Conservation (phyloP, 2,329 filamentous ascomycete species). For the Aspergillus thermomutatus region DNA sequence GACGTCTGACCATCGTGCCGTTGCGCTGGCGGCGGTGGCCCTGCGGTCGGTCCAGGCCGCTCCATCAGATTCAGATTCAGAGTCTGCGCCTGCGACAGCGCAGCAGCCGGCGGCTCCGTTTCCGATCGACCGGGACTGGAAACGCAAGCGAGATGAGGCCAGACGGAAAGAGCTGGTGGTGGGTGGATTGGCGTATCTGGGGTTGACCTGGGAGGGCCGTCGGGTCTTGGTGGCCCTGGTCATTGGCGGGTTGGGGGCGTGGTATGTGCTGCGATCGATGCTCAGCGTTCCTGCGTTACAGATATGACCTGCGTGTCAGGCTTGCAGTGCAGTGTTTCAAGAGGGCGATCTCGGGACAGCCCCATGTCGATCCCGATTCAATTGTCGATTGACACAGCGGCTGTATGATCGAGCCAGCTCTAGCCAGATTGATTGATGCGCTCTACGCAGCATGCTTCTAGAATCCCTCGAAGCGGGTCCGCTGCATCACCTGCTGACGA, state of each 20-base stretch:
- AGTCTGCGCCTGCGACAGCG: constrained; percentile 23
- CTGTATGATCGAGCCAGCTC: not conserved
- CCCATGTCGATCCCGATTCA: not conserved
- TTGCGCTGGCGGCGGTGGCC: constrained; percentile 69
- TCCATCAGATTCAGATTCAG: constrained; percentile 30
- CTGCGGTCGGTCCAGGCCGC: constrained; percentile 34
- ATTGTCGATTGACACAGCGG: not conserved
- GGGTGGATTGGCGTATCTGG: constrained; percentile 56
- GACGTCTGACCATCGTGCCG: constrained; percentile 85
- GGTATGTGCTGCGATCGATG: constrained; percentile 40
- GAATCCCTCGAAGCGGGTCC: not conserved
- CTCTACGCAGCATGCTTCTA: not conserved
- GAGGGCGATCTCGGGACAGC: not conserved
- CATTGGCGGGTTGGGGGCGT: constrained; percentile 39
- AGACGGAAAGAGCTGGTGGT: constrained; percentile 58
- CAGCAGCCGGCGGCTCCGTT: constrained; percentile 51
- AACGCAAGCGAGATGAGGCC: constrained; percentile 50
- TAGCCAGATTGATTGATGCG: too few species aligned
- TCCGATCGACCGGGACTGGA: constrained; percentile 57
- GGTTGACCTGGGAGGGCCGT: constrained; percentile 46
- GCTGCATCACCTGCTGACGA: not conserved
- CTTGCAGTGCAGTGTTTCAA: not conserved
- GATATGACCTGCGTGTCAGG: not conserved
- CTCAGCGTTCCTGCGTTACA: constrained; percentile 16
- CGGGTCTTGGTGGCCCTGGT: constrained; percentile 38